A percentile compares a stretch with the other conserved stretches of the same genome.
These are phyloP conservation scores for Fremontodendron californicum DNA, from an alignment of 345 rosid genomes.

Conservation along the genomic window DNA sequence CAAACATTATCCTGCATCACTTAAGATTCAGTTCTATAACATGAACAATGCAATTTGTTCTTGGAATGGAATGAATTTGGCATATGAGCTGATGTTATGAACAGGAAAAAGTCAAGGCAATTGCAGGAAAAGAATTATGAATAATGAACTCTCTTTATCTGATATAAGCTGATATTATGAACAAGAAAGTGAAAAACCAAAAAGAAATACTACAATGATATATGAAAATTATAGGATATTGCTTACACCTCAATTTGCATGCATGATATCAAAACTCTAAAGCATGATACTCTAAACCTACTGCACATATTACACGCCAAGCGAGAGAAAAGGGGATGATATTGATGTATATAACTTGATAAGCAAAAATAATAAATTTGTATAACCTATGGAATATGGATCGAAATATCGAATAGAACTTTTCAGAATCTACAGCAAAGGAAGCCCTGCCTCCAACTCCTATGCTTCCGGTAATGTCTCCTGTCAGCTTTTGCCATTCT, in stretches of 20 bases:
- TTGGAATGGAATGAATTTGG: not conserved
- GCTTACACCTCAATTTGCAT: slow-evolving; percentile 10
- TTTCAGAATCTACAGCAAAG: slow-evolving; percentile 90
- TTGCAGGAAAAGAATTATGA: not conserved
- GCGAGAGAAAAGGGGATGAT: not conserved
- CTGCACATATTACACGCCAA: slow-evolving; percentile 25
- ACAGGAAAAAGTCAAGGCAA: not conserved
- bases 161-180: not conserved
- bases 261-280: slow-evolving; percentile 19
- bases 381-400: slow-evolving; percentile 35
- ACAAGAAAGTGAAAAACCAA: not conserved
- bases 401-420: slow-evolving; percentile 21
- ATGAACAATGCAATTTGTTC: not conserved
- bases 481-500: slow-evolving; percentile 78
- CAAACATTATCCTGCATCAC: not conserved
- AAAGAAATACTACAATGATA: not conserved
- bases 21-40: not conserved
- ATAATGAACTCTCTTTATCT: not conserved
- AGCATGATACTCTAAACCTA: slow-evolving; percentile 13
- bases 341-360: slow-evolving; percentile 11
- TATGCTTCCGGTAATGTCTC: slow-evolving; percentile 44
- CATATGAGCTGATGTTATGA: not conserved
- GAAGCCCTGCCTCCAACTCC: slow-evolving; percentile 60
- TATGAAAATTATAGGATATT: not conserved
- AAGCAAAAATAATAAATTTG: slow-evolving; percentile 10